Percentiles rank a stretch among this genome's conserved stretches.
Evolutionary conservation across 208 protist genomes (phyloP).

Genomic region (Crithidia bombi): DNA sequence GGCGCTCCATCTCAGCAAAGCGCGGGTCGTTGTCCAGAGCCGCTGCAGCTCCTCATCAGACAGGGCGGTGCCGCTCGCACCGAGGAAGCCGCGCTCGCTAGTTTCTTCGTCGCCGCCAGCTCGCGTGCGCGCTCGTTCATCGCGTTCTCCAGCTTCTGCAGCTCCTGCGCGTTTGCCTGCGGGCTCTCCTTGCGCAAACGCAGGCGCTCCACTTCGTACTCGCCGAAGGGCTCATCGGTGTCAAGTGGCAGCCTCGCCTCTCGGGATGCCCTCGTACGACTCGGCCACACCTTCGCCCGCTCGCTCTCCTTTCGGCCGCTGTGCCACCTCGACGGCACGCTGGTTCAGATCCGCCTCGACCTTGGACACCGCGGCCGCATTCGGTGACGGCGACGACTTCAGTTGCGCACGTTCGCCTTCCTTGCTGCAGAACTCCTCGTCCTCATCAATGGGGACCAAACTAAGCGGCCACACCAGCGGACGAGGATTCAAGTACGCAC

Average conservation of each 20-base stretch:
- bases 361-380: too few relatives aligned
- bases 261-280: slow-evolving; percentile 43
- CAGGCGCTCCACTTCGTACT: slow-evolving; percentile 65
- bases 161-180: slow-evolving; percentile 40
- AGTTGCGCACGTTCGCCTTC: too few relatives aligned
- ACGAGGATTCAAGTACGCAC: slow-evolving; percentile 49
- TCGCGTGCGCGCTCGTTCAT: slow-evolving; percentile 55
- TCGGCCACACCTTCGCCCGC: slow-evolving; percentile 52
- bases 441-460: slow-evolving; percentile 45
- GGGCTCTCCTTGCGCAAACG: slow-evolving; percentile 57
- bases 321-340: slow-evolving; percentile 51
- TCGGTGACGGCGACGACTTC: too few relatives aligned
- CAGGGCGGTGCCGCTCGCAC: not conserved
- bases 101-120: slow-evolving; percentile 37
- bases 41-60: slow-evolving; percentile 9
- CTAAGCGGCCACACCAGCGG: slow-evolving; percentile 41
- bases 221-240: slow-evolving; percentile 52
- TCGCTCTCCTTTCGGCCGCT: slow-evolving; percentile 54
- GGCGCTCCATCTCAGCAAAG: slow-evolving; percentile 44
- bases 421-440: slow-evolving; percentile 58
- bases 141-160: slow-evolving; percentile 54
- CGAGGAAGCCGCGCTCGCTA: slow-evolving; percentile 5
- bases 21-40: slow-evolving; percentile 35
- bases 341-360: too few relatives aligned
- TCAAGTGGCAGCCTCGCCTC: slow-evolving; percentile 57